Conservation (phyloP, 805 yeast genomes). For the Tanozyma kutaoensis region DNA sequence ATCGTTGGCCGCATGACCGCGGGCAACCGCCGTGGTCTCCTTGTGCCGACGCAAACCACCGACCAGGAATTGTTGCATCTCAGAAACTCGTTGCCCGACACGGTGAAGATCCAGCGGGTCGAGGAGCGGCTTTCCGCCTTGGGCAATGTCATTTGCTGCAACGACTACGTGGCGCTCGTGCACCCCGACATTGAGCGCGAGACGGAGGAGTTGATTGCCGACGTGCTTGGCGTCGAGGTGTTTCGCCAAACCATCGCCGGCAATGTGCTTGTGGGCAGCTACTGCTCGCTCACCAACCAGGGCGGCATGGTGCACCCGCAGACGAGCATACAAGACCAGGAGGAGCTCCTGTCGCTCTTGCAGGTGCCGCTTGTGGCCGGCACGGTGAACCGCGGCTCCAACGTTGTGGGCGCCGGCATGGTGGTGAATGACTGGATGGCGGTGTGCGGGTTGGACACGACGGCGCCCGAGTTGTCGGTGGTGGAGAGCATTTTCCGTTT, state of each 20-base stretch:
- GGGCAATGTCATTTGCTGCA: conserved; percentile 97
- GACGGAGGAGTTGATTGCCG: conserved; percentile 96
- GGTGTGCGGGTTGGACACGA: conserved; percentile 92
- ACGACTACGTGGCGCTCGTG: conserved; percentile 96
- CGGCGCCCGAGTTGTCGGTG: conserved; percentile 96
- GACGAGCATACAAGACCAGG: conserved; percentile 95
- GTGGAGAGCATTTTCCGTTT: conserved; percentile 91
- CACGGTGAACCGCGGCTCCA: conserved; percentile 93
- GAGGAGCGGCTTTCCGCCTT: conserved; percentile 95
- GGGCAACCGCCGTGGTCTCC: conserved; percentile 92
- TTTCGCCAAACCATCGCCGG: conserved; percentile 99
- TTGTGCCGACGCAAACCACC: conserved; percentile 95
- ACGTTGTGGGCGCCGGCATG: conserved; percentile 98
- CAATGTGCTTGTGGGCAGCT: conserved; percentile 92
- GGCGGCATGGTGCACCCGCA: conserved; percentile 99
- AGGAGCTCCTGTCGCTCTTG: conserved; percentile 85
- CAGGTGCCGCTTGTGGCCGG: conserved; percentile 99
- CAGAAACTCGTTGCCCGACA: conserved; percentile 91
- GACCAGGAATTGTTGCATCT: conserved; percentile 97
- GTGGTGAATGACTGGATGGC: conserved; percentile 98
- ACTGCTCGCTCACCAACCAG: conserved; percentile 88
- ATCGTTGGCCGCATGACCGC: conserved; percentile 97
- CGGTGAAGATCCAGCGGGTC: conserved; percentile 91
- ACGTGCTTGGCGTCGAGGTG: conserved; percentile 96
- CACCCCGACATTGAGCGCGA: conserved; percentile 99